Evolutionary conservation across 2,329 filamentous ascomycete species (phyloP).

Genomic region (Arthrobotrys megalospora): DNA sequence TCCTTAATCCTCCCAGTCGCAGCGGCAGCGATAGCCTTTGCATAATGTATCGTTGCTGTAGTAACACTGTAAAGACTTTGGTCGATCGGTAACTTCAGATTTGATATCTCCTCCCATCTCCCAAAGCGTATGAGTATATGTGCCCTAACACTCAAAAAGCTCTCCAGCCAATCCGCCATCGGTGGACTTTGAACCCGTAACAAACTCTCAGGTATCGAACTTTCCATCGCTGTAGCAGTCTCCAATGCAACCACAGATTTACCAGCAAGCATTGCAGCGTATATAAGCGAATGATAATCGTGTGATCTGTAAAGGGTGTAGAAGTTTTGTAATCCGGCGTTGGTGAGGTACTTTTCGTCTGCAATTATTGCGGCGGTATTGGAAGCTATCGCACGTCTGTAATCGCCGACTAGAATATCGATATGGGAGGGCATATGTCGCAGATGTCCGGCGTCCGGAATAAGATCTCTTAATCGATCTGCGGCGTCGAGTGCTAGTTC

Average conservation of each 20-base stretch:
- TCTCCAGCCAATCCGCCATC: conserved; percentile 85
- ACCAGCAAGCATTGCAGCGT: conserved; percentile 83
- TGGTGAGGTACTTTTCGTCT: conserved; percentile 77
- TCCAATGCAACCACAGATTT: conserved; percentile 76
- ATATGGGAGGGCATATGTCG: conserved; percentile 85
- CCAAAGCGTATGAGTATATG: conserved; percentile 83
- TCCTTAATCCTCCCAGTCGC: conserved; percentile 72
- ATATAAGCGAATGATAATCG: conserved; percentile 81
- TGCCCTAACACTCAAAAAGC: conserved; percentile 77
- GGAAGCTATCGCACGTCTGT: conserved; percentile 76
- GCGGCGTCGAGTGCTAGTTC: conserved; percentile 76
- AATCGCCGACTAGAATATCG: conserved; percentile 81
- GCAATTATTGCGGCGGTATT: conserved; percentile 78
- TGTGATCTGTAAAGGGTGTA: conserved; percentile 84
- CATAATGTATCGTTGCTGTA: conserved; percentile 78
- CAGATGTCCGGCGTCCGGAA: conserved; percentile 79
- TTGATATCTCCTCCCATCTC: conserved; percentile 77
- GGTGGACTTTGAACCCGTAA: conserved; percentile 77
- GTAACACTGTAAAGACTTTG: conserved; percentile 77
- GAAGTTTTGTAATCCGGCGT: conserved; percentile 77
- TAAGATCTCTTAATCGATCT: conserved; percentile 75
- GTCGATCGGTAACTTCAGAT: conserved; percentile 74
- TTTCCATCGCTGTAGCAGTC: conserved; percentile 74
- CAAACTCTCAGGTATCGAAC: conserved; percentile 75
- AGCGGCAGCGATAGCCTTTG: conserved; percentile 77